Conservation (phyloP, 345 rosid genomes). For the Cardiospermum halicacabum region DNA sequence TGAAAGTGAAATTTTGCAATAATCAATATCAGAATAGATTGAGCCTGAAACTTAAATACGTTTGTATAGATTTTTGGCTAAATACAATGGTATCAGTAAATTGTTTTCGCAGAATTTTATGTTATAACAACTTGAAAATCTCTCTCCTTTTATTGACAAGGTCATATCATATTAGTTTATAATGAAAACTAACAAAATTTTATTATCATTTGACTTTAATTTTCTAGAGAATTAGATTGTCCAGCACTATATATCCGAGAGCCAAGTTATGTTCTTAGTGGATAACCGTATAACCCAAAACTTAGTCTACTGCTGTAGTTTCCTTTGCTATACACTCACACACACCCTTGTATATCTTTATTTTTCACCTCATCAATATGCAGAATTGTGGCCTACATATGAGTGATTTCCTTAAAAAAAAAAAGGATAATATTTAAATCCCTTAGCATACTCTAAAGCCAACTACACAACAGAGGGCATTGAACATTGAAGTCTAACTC, state of each 20-base stretch:
- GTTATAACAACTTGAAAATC: background rate
- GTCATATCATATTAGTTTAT: background rate
- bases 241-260: background rate
- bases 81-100: background rate
- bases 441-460: background rate
- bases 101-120: background rate
- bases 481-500: background rate
- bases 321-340: background rate
- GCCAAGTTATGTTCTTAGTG: background rate
- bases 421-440: background rate
- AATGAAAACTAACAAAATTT: background rate
- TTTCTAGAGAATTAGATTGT: background rate
- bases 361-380: background rate
- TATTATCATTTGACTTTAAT: background rate
- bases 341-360: background rate
- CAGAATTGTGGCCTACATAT: background rate
- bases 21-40: background rate
- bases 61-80: background rate
- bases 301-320: background rate
- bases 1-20: background rate
- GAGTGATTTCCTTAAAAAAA: background rate
- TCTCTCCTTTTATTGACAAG: background rate
- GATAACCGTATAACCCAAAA: background rate
- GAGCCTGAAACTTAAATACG: background rate
- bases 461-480: background rate